Percentiles rank a stretch among this genome's conserved stretches.
These are phyloP conservation scores for Nigrospora osmanthi DNA, from an alignment of 2,329 filamentous ascomycete species.

Conservation along the genomic window DNA sequence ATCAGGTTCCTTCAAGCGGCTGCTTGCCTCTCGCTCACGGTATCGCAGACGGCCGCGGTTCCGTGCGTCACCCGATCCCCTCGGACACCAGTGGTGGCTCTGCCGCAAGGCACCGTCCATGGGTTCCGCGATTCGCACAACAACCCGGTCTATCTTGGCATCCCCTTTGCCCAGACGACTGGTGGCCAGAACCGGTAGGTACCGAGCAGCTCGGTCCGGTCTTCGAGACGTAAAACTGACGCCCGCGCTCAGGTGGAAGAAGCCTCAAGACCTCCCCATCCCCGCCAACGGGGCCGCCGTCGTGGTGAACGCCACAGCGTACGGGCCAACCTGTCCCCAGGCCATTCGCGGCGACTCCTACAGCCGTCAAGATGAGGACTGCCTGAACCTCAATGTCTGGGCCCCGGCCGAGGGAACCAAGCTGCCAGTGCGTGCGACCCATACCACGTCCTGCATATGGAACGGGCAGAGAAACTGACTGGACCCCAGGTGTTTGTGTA, in stretches of 20 bases:
- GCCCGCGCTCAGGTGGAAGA: conserved; percentile 13
- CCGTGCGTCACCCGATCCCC: neutral
- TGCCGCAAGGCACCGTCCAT: conserved; percentile 22
- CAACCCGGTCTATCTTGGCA: conserved; percentile 27
- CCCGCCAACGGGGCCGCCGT: conserved; percentile 7
- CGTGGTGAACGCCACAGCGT: conserved; percentile 13
- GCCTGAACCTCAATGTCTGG: conserved; percentile 33
- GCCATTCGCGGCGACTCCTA: conserved; percentile 11
- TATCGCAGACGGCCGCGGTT: neutral
- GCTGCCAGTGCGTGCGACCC: conserved; percentile 14
- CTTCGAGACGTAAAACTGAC: neutral
- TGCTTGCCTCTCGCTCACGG: neutral
- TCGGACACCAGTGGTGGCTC: conserved; percentile 4
- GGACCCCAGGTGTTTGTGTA: conserved; percentile 28
- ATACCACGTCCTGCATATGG: neutral
- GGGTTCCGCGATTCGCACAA: conserved; percentile 25
- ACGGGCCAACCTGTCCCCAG: conserved; percentile 19
- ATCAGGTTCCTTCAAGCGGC: neutral
- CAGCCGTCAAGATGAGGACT: conserved; percentile 26
- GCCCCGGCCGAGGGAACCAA: conserved; percentile 14
- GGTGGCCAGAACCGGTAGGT: conserved; percentile 26
- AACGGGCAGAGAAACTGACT: neutral
- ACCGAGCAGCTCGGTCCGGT: too few relatives aligned
- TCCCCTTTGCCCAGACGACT: conserved; percentile 30
- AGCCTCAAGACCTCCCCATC: conserved; percentile 15